phyloP scores from a whole-genome alignment of 495 filamentous ascomycete species.

The Penicillium subrubescens region DNA sequence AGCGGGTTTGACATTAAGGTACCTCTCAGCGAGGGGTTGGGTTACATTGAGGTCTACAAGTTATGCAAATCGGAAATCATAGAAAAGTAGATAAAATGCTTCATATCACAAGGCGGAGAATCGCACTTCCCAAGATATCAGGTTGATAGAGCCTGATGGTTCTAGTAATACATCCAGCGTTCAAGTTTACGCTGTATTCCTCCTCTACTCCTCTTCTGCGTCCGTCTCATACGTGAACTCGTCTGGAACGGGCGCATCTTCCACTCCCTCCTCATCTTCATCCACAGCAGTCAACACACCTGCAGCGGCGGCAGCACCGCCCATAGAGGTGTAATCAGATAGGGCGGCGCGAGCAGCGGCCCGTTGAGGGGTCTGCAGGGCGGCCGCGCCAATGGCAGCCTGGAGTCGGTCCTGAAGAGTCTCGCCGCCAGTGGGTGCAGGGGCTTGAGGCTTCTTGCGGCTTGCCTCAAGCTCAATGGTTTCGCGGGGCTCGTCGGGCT shows the following conservation, averaged over 20 bases:
- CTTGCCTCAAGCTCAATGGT: slow-evolving; percentile 83
- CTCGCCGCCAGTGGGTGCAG: slow-evolving; percentile 51
- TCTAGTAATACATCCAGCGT: slow-evolving; percentile 53
- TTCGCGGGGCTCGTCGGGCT: slow-evolving; percentile 73
- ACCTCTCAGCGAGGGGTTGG: not conserved
- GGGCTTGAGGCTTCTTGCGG: slow-evolving; percentile 69
- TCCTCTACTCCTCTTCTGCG: slow-evolving; percentile 60
- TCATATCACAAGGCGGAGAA: slow-evolving; percentile 20
- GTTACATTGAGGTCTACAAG: not conserved
- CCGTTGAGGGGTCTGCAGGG: slow-evolving; percentile 46
- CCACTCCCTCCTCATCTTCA: slow-evolving; percentile 79
- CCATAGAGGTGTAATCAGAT: slow-evolving; percentile 24
- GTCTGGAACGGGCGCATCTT: slow-evolving; percentile 76
- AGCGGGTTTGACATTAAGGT: not conserved
- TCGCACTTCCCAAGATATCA: slow-evolving; percentile 27
- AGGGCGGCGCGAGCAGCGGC: slow-evolving; percentile 31
- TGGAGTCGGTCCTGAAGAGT: slow-evolving; percentile 49
- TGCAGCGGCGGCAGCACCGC: slow-evolving; percentile 73
- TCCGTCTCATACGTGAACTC: slow-evolving; percentile 90
- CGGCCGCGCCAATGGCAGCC: slow-evolving; percentile 38
- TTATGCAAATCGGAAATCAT: not conserved
- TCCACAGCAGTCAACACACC: slow-evolving; percentile 81
- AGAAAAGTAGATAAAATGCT: slow-evolving; percentile 6
- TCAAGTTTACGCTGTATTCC: slow-evolving; percentile 15
- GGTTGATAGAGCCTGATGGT: slow-evolving; percentile 36